Percentiles rank a stretch among this genome's conserved stretches.
These are phyloP conservation scores for Pseudozyma sp. DNA, from an alignment of 1,284 basidiomycete genomes.

Conservation along the genomic window DNA sequence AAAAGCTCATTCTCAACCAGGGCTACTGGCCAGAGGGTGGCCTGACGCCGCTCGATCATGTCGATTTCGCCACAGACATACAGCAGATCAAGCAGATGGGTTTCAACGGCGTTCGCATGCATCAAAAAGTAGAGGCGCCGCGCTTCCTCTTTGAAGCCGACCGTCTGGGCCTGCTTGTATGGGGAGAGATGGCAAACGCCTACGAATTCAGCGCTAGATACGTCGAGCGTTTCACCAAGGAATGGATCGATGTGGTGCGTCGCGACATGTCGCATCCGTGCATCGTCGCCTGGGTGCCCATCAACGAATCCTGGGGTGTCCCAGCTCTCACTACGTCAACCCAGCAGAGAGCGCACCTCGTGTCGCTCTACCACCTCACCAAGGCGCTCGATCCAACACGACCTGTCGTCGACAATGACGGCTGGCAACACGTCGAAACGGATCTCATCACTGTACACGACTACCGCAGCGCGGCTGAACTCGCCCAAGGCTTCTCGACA, in stretches of 20 bases:
- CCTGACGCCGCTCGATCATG: slow-evolving; percentile 30
- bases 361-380: slow-evolving; percentile 44
- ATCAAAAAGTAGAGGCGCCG: slow-evolving; percentile 51
- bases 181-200: slow-evolving; percentile 56
- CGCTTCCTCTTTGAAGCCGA: slow-evolving; percentile 44
- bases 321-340: slow-evolving; percentile 29
- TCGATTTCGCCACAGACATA: slow-evolving; percentile 35
- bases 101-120: slow-evolving; percentile 50
- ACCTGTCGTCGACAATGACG: slow-evolving; percentile 49
- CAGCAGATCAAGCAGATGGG: slow-evolving; percentile 48
- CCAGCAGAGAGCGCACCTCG: slow-evolving; percentile 38
- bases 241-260: slow-evolving; percentile 51
- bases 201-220: slow-evolving; percentile 45
- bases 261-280: slow-evolving; percentile 52
- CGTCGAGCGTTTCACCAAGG: slow-evolving; percentile 38
- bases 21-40: slow-evolving; percentile 50
- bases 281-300: slow-evolving; percentile 52
- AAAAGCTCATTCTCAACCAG: slow-evolving; percentile 51
- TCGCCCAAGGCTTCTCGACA: slow-evolving; percentile 11
- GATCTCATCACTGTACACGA: slow-evolving; percentile 50
- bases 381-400: slow-evolving; percentile 49
- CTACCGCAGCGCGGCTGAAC: slow-evolving; percentile 25
- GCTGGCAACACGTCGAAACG: slow-evolving; percentile 52
- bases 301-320: slow-evolving; percentile 54
- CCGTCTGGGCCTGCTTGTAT: slow-evolving; percentile 48